Base-by-base conservation (phyloP, 352 stramenopile species). In the Pythium aristosporum region DNA sequence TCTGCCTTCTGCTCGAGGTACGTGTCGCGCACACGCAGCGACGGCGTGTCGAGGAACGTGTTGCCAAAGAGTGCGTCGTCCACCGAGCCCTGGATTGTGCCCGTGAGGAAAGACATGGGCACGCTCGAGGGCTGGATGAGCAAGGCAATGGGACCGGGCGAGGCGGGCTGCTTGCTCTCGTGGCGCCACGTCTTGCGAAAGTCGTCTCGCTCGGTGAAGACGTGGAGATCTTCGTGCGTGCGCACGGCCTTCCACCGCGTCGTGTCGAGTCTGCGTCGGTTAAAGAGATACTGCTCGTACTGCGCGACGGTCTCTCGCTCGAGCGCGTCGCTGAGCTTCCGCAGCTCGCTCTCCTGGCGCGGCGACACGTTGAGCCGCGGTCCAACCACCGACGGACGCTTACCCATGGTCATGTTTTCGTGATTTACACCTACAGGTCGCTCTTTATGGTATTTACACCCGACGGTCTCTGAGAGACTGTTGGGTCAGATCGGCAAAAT, bases 161-260 rank as follows among this genome's bases (percentile, higher is more conserved):
- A 18, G 18, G 32, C 32, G 16, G 20, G 25, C 12, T 46, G 20
- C 34, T 56, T 57, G 57, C 36, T 57, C 15, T 20, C 21, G 43
- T 62, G 55, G 28, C 55, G 55, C 55, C 42, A 62, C 30, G 55
- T 62, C 20, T 54, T 62, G 18, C 55, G 30, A 28, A 44, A 62
- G 11, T 59, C 59, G 25, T 59, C 53, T 37, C 72, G 72, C 39
- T 80, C 72, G 18, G 53, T 37, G 63, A 70, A 82, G n/a, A 82
- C 71, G 28, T 69, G 59, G 32, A 81, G 54, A 28, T 69, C 71
- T 20, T 79, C 74, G 16, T 71, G 66, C 23, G 68, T 60, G 53
- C 76, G 76, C 51, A 79, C 58, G 25, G 50, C 48, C 54, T 82
- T 82, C 76, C 74, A 85, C 11, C 68, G 72, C 7, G 63, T 67